A percentile compares a stretch with the other conserved stretches of the same genome.
Conservation (phyloP, 805 yeast species). For the Candida fluviatilis region DNA sequence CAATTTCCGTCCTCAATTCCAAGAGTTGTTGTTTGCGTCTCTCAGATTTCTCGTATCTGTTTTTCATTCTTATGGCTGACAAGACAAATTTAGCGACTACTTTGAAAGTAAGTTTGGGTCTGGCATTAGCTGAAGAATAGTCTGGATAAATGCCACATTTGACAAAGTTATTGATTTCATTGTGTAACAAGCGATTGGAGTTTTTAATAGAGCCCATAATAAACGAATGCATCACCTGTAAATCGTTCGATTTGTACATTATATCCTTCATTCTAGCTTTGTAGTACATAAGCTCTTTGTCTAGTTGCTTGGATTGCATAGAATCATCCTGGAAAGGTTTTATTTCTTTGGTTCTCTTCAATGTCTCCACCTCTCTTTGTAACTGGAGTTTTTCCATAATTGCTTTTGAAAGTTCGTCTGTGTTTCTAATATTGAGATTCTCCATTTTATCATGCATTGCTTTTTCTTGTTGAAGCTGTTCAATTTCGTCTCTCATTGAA, state of each 20-base stretch:
- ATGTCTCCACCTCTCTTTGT: constrained; percentile 18
- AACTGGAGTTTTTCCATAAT: constrained; percentile 21
- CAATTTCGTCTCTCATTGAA: constrained; percentile 1
- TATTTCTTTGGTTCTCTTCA: constrained; percentile 29
- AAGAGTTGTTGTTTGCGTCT: constrained; percentile 20
- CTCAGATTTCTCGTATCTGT: constrained; percentile 24
- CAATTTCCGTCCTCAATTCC: constrained; percentile 28
- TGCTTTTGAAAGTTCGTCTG: constrained; percentile 1
- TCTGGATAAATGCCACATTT: constrained; percentile 34
- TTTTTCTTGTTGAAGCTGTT: constrained; percentile 1
- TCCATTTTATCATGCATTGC: background rate
- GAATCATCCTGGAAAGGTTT: constrained; percentile 26
- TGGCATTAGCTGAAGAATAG: constrained; percentile 12
- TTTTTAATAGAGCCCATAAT: constrained; percentile 25
- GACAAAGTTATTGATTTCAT: constrained; percentile 25
- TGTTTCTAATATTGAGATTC: background rate
- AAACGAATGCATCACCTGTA: constrained; percentile 31
- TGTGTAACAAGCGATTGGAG: constrained; percentile 20
- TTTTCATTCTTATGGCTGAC: constrained; percentile 30
- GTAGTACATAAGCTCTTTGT: constrained; percentile 41
- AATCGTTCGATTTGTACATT: constrained; percentile 29
- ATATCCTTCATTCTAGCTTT: constrained; percentile 46
- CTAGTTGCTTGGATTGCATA: constrained; percentile 24
- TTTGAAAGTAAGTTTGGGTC: constrained; percentile 22
- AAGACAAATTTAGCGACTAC: constrained; percentile 35